Conservation (phyloP, 2,329 filamentous ascomycete genomes). For the Penicillium sumatraense region DNA sequence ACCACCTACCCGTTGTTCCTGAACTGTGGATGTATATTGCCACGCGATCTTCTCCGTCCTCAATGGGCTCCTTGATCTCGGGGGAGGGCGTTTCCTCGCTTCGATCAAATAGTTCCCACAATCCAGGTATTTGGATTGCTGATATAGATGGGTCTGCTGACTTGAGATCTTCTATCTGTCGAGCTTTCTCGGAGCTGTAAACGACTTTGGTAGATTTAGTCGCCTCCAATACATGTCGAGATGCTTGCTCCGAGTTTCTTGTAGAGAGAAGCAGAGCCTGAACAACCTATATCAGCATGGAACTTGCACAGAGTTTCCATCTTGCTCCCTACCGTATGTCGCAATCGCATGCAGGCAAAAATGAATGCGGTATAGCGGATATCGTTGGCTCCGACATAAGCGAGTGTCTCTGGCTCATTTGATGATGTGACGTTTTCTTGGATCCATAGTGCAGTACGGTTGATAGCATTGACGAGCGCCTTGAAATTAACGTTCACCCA, state of each 20-base stretch:
- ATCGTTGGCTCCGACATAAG: conserved; percentile 27
- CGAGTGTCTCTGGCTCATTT: conserved; percentile 5
- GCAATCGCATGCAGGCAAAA: conserved; percentile 23
- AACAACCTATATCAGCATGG: not conserved
- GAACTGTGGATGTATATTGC: conserved; percentile 39
- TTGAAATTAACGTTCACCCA: conserved; percentile 14
- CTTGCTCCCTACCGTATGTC: conserved; percentile 12
- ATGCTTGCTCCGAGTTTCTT: conserved; percentile 24
- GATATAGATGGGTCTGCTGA: not conserved
- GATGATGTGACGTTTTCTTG: conserved; percentile 8
- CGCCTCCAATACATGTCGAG: conserved; percentile 18
- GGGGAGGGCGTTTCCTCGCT: not conserved
- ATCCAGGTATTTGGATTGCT: not conserved
- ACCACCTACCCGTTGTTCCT: conserved; percentile 34
- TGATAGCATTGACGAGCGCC: conserved; percentile 7
- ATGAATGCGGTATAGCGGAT: conserved; percentile 23
- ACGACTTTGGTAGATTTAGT: conserved; percentile 25
- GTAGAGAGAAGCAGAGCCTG: conserved; percentile 24
- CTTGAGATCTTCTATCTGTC: conserved; percentile 23
- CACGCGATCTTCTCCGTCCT: conserved; percentile 27
- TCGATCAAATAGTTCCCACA: conserved; percentile 3
- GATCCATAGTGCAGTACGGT: conserved; percentile 20
- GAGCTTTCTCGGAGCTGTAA: conserved; percentile 32
- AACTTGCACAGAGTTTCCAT: too few relatives aligned
- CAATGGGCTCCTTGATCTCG: conserved; percentile 10